phyloP scores from a whole-genome alignment of 306 rosid genomes.

The Crotalaria pallida region DNA sequence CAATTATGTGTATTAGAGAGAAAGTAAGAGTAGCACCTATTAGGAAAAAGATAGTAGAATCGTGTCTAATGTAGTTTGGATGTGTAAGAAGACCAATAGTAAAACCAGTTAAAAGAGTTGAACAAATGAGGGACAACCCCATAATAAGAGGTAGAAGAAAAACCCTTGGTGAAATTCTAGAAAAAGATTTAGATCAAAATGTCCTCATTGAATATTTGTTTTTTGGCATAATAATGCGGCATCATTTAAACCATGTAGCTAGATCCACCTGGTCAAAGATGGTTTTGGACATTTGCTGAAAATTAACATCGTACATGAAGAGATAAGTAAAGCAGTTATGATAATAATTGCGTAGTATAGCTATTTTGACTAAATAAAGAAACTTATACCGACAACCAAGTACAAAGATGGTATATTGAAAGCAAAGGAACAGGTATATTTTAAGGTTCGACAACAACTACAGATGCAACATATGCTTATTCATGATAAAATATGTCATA shows the following conservation, averaged over 20 bases:
- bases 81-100: background rate
- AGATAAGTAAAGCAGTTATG: background rate
- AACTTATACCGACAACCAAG: background rate
- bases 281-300: background rate
- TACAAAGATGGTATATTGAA: constrained; percentile 3
- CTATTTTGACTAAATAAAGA: background rate
- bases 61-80: background rate
- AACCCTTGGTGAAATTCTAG: background rate
- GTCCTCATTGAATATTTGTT: background rate
- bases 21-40: background rate
- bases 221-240: background rate
- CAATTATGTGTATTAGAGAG: background rate
- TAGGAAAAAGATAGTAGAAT: background rate
- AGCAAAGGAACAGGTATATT: background rate
- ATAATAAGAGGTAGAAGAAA: background rate
- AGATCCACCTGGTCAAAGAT: background rate
- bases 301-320: background rate
- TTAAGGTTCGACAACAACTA: background rate
- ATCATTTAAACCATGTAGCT: background rate
- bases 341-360: background rate
- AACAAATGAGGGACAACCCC: background rate
- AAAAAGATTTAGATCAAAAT: background rate
- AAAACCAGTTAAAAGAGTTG: background rate
- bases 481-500: constrained; percentile 29
- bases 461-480: background rate